phyloP scores from a whole-genome alignment of 306 rosid species.

The Rosa persica region DNA sequence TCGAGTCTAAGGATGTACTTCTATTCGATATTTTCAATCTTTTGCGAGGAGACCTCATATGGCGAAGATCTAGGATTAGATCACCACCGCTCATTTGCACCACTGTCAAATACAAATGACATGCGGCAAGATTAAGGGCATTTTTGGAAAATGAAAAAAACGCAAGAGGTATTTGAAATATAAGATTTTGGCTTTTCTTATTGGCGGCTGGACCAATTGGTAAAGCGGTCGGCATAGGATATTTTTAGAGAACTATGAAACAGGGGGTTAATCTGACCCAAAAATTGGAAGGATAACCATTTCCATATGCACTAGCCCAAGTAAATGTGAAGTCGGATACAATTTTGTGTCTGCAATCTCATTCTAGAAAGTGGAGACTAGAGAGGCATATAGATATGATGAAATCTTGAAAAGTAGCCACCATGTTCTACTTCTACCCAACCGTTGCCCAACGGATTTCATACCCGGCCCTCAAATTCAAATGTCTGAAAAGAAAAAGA shows the following conservation, averaged over 20 bases:
- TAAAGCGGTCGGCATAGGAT: no score
- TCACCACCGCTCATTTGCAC: background rate
- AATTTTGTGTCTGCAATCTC: background rate
- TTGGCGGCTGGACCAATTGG: no score
- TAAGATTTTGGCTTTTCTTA: no score
- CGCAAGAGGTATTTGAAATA: background rate
- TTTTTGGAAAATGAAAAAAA: background rate
- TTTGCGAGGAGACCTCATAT: background rate
- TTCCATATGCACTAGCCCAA: background rate
- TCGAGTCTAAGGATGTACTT: background rate
- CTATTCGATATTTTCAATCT: background rate
- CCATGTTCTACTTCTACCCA: conserved; percentile 21
- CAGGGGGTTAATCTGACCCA: background rate
- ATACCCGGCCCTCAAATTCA: conserved; percentile 77
- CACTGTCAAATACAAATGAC: background rate
- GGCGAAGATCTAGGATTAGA: background rate
- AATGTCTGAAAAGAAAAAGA: conserved; percentile 36
- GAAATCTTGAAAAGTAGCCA: conserved; percentile 14
- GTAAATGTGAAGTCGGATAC: background rate
- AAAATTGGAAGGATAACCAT: background rate
- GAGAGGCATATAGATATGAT: background rate
- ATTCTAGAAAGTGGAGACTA: background rate
- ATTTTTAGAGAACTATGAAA: no score
- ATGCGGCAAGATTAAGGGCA: background rate
- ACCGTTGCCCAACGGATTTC: conserved; percentile 84